Evolutionary conservation across 2,329 filamentous ascomycete species (phyloP).

Genomic region (Alternaria panax): DNA sequence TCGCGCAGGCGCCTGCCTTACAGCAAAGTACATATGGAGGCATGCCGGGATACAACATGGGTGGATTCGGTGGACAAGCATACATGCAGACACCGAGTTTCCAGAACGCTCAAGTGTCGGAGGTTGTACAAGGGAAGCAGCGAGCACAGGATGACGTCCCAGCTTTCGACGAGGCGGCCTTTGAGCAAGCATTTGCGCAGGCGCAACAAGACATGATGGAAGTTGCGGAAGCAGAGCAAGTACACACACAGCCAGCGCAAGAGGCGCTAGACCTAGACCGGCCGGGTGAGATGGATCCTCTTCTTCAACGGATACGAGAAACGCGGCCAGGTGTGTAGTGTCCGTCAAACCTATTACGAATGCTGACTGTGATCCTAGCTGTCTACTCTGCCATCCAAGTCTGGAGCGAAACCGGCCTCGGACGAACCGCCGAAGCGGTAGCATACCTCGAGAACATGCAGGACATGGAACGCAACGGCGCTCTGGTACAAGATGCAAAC

Average conservation of each 20-base stretch:
- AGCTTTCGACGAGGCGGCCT: slow-evolving; percentile 63
- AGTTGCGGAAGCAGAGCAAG: slow-evolving; percentile 26
- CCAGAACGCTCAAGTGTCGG: slow-evolving; percentile 31
- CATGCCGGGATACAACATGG: slow-evolving; percentile 39
- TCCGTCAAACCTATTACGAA: slow-evolving; percentile 14
- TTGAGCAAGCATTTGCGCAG: slow-evolving; percentile 62
- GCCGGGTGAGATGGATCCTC: slow-evolving; percentile 41
- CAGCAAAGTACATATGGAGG: slow-evolving; percentile 38
- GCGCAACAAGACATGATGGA: slow-evolving; percentile 52
- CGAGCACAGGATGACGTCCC: slow-evolving; percentile 47
- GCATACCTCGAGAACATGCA: slow-evolving; percentile 38
- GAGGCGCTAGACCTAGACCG: slow-evolving; percentile 27
- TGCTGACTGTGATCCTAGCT: slow-evolving; percentile 30
- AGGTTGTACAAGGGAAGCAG: slow-evolving; percentile 45
- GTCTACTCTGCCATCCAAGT: slow-evolving; percentile 46
- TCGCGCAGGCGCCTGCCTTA: slow-evolving; percentile 38
- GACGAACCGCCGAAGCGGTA: slow-evolving; percentile 33
- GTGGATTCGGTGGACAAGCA: slow-evolving; percentile 32
- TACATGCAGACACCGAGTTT: slow-evolving; percentile 35
- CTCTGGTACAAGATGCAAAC: slow-evolving; percentile 38
- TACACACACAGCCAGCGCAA: slow-evolving; percentile 21
- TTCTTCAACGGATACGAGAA: slow-evolving; percentile 42
- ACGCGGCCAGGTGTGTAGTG: slow-evolving; percentile 45
- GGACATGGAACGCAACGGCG: slow-evolving; percentile 33
- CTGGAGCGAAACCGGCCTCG: slow-evolving; percentile 43